Conservation (phyloP, 257 asterid genomes). For the Striga asiatica region DNA sequence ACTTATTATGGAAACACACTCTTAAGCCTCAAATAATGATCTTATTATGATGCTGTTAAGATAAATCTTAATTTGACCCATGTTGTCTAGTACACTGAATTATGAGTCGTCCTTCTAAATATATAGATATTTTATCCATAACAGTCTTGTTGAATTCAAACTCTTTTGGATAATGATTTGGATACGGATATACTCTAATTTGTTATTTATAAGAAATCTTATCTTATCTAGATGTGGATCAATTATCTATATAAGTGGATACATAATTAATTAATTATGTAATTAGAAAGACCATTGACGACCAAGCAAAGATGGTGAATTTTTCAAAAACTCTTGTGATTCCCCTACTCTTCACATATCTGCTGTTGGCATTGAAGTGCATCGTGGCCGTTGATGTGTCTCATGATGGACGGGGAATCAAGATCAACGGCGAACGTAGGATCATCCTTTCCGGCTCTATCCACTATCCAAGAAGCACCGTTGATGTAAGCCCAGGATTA, state of each 20-base stretch:
- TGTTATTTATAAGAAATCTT: not conserved
- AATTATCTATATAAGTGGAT: not conserved
- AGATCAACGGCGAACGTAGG: slow-evolving; percentile 39
- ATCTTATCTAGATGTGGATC: not conserved
- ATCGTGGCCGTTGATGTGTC: slow-evolving; percentile 25
- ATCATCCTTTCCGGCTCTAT: slow-evolving; percentile 58
- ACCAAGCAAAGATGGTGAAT: not conserved
- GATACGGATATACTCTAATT: too few relatives aligned
- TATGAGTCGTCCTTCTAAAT: not conserved
- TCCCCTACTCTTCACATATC: not conserved
- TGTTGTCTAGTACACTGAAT: not conserved
- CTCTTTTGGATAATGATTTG: not conserved
- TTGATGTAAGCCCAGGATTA: slow-evolving; percentile 21
- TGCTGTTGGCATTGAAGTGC: not conserved
- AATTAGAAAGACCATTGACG: not conserved
- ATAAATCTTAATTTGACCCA: not conserved
- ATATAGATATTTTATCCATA: too few relatives aligned
- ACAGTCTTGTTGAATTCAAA: not conserved
- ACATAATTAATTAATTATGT: not conserved
- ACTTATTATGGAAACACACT: too few relatives aligned
- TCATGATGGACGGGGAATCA: slow-evolving; percentile 55
- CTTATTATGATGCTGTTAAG: not conserved
- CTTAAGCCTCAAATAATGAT: not conserved
- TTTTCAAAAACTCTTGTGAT: not conserved
- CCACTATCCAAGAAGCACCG: slow-evolving; percentile 74